phyloP scores from a whole-genome alignment of 2,329 filamentous ascomycete species.

The Bretziella fagacearum region DNA sequence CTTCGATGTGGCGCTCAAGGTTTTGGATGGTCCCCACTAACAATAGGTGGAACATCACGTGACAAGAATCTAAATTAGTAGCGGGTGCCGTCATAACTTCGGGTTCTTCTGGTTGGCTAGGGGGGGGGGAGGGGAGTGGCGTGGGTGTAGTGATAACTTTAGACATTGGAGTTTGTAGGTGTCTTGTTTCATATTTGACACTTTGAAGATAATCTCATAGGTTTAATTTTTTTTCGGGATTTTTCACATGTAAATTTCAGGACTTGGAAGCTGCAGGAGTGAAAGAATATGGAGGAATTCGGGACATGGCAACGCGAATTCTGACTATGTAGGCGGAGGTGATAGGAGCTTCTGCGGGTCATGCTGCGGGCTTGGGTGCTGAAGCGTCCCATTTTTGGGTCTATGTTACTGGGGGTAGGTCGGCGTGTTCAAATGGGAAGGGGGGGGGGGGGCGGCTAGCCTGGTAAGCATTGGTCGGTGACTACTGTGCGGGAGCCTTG shows the following conservation, averaged over 20 bases:
- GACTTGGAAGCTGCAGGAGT: background rate
- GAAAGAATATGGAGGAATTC: background rate
- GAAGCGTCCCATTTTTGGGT: background rate
- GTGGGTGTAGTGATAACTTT: background rate
- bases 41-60: conserved; percentile 2
- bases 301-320: background rate
- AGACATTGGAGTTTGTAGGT: no score
- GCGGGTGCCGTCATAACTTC: conserved; percentile 1
- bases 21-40: conserved; percentile 7
- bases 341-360: background rate
- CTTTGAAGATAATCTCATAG: background rate
- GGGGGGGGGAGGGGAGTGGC: background rate
- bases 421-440: no score
- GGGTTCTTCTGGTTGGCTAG: background rate
- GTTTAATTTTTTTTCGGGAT: background rate
- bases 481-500: background rate
- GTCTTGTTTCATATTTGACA: no score
- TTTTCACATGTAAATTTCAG: background rate
- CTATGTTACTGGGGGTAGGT: background rate
- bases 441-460: background rate
- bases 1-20: conserved; percentile 13
- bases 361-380: background rate
- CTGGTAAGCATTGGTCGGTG: background rate
- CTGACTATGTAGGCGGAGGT: background rate
- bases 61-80: background rate